Conservation (phyloP, 495 filamentous ascomycete genomes). For the Xylaria intraflava region DNA sequence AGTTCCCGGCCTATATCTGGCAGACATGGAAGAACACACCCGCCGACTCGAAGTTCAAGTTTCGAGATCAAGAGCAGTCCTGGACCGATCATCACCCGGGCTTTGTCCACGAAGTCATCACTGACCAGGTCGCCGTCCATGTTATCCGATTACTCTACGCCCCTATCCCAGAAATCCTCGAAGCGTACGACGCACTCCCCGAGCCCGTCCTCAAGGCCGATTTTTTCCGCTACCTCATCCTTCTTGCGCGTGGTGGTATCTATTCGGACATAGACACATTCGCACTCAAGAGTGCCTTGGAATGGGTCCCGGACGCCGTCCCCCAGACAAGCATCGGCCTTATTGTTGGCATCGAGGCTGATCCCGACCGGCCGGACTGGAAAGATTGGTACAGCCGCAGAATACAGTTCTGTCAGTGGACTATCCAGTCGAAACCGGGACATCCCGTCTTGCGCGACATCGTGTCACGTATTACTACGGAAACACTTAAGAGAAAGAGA, state of each 20-base stretch:
- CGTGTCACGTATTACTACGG: conserved; percentile 75
- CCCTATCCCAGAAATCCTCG: conserved; percentile 81
- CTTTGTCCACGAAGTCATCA: conserved; percentile 94
- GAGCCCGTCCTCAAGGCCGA: conserved; percentile 90
- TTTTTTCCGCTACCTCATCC: conserved; percentile 94
- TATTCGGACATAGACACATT: conserved; percentile 96
- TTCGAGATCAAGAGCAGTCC: conserved; percentile 76
- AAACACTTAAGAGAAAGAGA: conserved; percentile 70
- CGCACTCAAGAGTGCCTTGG: conserved; percentile 71
- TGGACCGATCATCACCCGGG: conserved; percentile 87
- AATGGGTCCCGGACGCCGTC: conserved; percentile 79
- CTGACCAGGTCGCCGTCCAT: conserved; percentile 76
- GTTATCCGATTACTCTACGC: conserved; percentile 82
- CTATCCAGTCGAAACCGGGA: conserved; percentile 90
- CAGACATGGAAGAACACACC: conserved; percentile 97
- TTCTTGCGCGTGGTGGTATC: conserved; percentile 88
- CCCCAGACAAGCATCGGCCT: conserved; percentile 72
- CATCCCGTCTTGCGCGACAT: conserved; percentile 88
- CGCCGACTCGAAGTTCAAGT: conserved; percentile 68
- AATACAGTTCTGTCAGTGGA: conserved; percentile 99
- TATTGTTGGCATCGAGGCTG: conserved; percentile 91
- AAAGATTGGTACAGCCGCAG: conserved; percentile 89
- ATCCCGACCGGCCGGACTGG: conserved; percentile 91
- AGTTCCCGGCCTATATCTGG: conserved; percentile 98
- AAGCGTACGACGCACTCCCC: conserved; percentile 81